These are phyloP conservation scores for Phytomonas sp. DNA, from an alignment of 208 protist genomes.

Conservation along the genomic window DNA sequence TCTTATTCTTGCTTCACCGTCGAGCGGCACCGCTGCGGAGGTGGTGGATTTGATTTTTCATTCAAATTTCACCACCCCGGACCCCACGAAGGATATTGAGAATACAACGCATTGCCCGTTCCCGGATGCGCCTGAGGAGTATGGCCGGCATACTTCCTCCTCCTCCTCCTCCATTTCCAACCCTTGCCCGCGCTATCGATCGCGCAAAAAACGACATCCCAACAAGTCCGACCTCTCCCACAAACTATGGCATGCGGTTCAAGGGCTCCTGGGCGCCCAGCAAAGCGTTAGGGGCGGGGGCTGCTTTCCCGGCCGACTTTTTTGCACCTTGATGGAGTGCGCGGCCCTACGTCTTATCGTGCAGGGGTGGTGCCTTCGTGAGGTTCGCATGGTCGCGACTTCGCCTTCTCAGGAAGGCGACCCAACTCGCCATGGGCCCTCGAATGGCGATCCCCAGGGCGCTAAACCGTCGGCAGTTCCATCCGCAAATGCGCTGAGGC, in stretches of 20 bases:
- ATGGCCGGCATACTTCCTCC: background rate
- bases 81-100: background rate
- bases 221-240: background rate
- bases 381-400: background rate
- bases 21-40: background rate
- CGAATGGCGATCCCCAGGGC: background rate
- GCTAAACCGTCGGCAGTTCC: background rate
- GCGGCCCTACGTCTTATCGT: background rate
- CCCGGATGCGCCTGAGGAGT: background rate
- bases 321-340: background rate
- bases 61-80: background rate
- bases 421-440: background rate
- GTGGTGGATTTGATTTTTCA: background rate
- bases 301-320: background rate
- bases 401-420: background rate
- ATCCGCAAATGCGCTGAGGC: background rate
- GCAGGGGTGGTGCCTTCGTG: background rate
- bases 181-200: background rate
- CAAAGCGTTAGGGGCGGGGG: background rate
- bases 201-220: background rate
- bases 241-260: background rate
- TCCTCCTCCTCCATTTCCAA: background rate
- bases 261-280: background rate
- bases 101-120: background rate
- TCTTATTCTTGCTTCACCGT: slow-evolving; percentile 8